phyloP scores from a whole-genome alignment of 768 basidiomycete species.

The Saitozyma podzolica region DNA sequence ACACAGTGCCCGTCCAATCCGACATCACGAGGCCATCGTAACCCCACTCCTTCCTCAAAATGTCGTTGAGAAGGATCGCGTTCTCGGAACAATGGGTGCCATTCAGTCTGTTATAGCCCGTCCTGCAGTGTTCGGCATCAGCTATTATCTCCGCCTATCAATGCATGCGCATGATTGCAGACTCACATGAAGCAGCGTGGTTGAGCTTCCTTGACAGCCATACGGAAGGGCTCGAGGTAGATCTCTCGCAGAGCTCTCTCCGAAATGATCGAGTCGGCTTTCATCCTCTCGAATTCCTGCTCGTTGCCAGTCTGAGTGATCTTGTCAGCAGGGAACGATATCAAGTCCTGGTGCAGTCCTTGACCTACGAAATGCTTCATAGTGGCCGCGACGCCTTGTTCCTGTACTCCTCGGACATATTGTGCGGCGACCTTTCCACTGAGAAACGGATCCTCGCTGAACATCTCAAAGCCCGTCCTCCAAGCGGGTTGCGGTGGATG shows the following conservation, averaged over 20 bases:
- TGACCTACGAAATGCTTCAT: slow-evolving; percentile 66
- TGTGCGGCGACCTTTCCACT: slow-evolving; percentile 64
- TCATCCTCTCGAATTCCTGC: too few species aligned
- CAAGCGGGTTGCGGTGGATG: slow-evolving; percentile 59
- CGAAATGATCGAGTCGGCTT: neutral
- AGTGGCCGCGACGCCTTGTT: slow-evolving; percentile 62
- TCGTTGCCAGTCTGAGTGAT: too few species aligned
- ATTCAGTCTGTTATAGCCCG: slow-evolving; percentile 63
- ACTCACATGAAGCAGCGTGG: slow-evolving; percentile 33
- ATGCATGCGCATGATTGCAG: too few species aligned
- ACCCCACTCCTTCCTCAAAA: slow-evolving; percentile 68
- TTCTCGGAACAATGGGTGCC: slow-evolving; percentile 64
- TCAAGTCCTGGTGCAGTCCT: too few species aligned
- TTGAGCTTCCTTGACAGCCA: slow-evolving; percentile 56
- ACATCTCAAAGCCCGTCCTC: slow-evolving; percentile 62
- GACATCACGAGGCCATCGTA: slow-evolving; percentile 61
- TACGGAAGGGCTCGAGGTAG: slow-evolving; percentile 59
- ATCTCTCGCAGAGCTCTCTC: slow-evolving; percentile 69
- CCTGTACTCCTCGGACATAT: slow-evolving; percentile 68
- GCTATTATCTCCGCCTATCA: too few species aligned
- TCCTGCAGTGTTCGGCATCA: slow-evolving; percentile 65
- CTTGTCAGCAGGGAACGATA: too few species aligned
- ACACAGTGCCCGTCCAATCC: slow-evolving; percentile 56
- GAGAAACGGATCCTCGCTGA: slow-evolving; percentile 68
- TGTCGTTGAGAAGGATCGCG: slow-evolving; percentile 58